Percentiles rank a stretch among this genome's conserved stretches.
These are phyloP conservation scores for Populus simonii DNA, from an alignment of 345 rosid genomes.

Conservation along the genomic window DNA sequence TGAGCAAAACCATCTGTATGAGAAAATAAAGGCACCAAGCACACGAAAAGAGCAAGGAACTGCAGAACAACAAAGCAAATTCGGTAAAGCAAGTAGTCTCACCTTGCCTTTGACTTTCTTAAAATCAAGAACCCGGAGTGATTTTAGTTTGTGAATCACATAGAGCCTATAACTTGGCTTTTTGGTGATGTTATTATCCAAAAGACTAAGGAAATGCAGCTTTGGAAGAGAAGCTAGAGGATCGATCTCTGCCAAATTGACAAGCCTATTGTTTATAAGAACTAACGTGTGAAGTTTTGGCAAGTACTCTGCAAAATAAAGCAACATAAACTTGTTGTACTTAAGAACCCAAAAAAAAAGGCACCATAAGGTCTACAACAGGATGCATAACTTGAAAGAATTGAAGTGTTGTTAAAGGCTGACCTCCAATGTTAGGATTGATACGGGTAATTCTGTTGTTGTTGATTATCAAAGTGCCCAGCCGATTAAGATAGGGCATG, in stretches of 20 bases:
- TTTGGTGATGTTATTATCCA: conserved; percentile 91
- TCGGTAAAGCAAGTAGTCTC: conserved; percentile 17
- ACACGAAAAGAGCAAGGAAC: background rate
- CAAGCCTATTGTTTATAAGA: conserved; percentile 95
- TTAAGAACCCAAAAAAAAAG: background rate
- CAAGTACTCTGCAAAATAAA: conserved; percentile 60
- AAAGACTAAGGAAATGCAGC: conserved; percentile 83
- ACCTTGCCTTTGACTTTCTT: conserved; percentile 94
- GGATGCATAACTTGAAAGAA: background rate
- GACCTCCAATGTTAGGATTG: conserved; percentile 87
- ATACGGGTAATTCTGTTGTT: conserved; percentile 94
- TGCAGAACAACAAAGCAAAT: background rate
- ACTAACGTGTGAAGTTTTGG: conserved; percentile 86
- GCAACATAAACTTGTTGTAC: background rate
- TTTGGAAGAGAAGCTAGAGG: conserved; percentile 82
- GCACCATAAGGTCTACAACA: background rate
- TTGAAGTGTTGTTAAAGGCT: background rate
- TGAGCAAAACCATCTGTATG: background rate
- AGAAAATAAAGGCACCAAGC: conserved; percentile 1
- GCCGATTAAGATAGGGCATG: conserved; percentile 77
- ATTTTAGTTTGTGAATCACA: conserved; percentile 80
- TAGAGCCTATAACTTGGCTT: conserved; percentile 89
- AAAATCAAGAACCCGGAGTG: conserved; percentile 89
- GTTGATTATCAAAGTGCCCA: conserved; percentile 84
- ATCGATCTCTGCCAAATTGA: conserved; percentile 95